phyloP scores from a whole-genome alignment of 2,329 filamentous ascomycete genomes.

The Trichoderma sp. region DNA sequence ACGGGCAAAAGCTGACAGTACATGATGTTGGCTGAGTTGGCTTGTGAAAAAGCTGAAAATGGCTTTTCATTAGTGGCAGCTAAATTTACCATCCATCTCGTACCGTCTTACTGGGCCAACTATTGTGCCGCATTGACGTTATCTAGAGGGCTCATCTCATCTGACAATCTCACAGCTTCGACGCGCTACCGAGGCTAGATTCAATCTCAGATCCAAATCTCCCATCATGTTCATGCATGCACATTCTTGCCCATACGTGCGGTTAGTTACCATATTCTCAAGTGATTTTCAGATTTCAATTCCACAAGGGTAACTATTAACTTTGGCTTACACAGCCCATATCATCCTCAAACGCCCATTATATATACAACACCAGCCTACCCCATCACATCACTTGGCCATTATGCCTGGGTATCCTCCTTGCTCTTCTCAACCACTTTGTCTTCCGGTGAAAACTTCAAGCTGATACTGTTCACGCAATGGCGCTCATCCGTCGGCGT shows the following conservation, averaged over 20 bases:
- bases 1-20: not conserved
- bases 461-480: conserved; percentile 91
- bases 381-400: not conserved
- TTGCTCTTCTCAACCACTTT: conserved; percentile 42
- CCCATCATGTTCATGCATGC: not conserved
- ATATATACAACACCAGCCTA: not conserved
- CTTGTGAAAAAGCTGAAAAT: not conserved
- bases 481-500: conserved; percentile 95
- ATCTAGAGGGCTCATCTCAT: not conserved
- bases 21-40: not conserved
- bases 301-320: not conserved
- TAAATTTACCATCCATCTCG: not conserved
- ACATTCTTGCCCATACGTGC: not conserved
- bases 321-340: not conserved
- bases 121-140: not conserved
- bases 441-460: conserved; percentile 76
- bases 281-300: not conserved
- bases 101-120: not conserved
- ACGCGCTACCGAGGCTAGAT: not conserved
- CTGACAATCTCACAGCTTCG: not conserved
- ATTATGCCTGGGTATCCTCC: conserved; percentile 42
- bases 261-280: not conserved
- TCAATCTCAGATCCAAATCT: not conserved
- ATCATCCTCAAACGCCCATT: not conserved
- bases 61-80: not conserved